A percentile compares a stretch with the other conserved stretches of the same genome.
Evolutionary conservation across 208 protist species (phyloP).

Genomic region (Blastocrithidia nonstop): DNA sequence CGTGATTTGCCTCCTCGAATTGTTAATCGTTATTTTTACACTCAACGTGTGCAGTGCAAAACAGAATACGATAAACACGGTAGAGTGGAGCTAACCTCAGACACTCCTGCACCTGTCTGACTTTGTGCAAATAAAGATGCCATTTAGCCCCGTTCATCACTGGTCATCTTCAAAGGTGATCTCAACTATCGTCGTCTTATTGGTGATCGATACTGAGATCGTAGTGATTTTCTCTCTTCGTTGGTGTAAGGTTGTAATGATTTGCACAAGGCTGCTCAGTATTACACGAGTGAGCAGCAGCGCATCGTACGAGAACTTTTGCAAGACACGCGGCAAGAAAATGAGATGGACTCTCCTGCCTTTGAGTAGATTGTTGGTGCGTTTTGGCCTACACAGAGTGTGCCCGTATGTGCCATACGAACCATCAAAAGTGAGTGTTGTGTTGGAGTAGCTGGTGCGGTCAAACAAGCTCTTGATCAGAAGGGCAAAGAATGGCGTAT

Average conservation of each 20-base stretch:
- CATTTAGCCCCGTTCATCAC: slow-evolving; percentile 17
- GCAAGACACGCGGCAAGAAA: slow-evolving; percentile 21
- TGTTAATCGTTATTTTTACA: slow-evolving; percentile 73
- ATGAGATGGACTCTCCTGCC: slow-evolving; percentile 14
- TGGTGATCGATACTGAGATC: slow-evolving; percentile 80
- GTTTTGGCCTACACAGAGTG: slow-evolving; percentile 52
- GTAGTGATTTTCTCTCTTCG: slow-evolving; percentile 30
- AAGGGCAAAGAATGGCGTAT: slow-evolving; percentile 31
- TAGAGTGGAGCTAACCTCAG: slow-evolving; percentile 2
- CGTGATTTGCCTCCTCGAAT: slow-evolving; percentile 68
- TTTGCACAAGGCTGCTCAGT: too few species aligned
- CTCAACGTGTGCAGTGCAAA: slow-evolving; percentile 18
- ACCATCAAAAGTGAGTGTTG: slow-evolving; percentile 83
- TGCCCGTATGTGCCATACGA: slow-evolving; percentile 65
- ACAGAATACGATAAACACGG: neutral
- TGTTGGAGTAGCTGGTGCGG: slow-evolving; percentile 32
- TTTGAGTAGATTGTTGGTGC: slow-evolving; percentile 38
- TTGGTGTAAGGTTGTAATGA: slow-evolving; percentile 15
- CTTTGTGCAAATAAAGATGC: slow-evolving; percentile 27
- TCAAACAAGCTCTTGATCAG: slow-evolving; percentile 33
- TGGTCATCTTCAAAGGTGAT: slow-evolving; percentile 85
- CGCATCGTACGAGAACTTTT: slow-evolving; percentile 30
- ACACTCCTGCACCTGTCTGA: slow-evolving; percentile 6
- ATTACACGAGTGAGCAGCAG: too few species aligned
- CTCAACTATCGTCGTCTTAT: slow-evolving; percentile 82